Conservation (phyloP, 139 green algal species). For the Chlorella sorokiniana region DNA sequence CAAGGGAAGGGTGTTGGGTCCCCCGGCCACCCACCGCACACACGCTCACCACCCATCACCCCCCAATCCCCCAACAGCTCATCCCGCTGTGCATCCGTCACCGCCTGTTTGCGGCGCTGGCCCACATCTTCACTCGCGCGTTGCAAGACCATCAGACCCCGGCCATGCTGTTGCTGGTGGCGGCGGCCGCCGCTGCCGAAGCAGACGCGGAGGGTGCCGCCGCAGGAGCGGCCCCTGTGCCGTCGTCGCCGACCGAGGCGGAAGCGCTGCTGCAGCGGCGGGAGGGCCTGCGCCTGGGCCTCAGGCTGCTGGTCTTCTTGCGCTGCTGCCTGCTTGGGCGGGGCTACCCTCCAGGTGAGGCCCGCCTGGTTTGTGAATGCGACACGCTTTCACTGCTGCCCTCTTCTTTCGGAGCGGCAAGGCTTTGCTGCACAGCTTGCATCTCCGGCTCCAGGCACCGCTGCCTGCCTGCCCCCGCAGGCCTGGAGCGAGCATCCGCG, state of each 20-base stretch:
- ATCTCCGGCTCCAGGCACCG: constrained; percentile 1
- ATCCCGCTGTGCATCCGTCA: constrained; percentile 75
- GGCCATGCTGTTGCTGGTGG: constrained; percentile 74
- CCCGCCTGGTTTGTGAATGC: background rate
- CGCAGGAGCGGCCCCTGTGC: background rate
- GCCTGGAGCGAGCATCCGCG: background rate
- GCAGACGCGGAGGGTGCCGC: background rate
- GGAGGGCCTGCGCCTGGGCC: constrained; percentile 38
- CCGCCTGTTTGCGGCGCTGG: constrained; percentile 73
- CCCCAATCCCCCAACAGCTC: constrained; percentile 1
- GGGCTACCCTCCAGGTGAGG: constrained; percentile 51
- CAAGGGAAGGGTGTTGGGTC: too few relatives aligned
- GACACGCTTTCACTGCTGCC: too few relatives aligned
- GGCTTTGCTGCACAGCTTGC: background rate
- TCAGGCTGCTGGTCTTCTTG: constrained; percentile 80
- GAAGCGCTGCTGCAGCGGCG: background rate
- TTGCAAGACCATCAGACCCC: constrained; percentile 84
- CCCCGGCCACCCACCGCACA: background rate
- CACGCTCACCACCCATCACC: background rate
- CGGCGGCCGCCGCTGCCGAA: constrained; percentile 35
- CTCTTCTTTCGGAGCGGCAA: background rate
- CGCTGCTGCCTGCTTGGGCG: constrained; percentile 51
- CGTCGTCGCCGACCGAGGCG: background rate
- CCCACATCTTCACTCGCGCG: constrained; percentile 75
- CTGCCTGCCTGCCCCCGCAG: background rate